These are phyloP conservation scores for Colletotrichum tamarilloi DNA, from an alignment of 2,329 filamentous ascomycete species.

Conservation along the genomic window DNA sequence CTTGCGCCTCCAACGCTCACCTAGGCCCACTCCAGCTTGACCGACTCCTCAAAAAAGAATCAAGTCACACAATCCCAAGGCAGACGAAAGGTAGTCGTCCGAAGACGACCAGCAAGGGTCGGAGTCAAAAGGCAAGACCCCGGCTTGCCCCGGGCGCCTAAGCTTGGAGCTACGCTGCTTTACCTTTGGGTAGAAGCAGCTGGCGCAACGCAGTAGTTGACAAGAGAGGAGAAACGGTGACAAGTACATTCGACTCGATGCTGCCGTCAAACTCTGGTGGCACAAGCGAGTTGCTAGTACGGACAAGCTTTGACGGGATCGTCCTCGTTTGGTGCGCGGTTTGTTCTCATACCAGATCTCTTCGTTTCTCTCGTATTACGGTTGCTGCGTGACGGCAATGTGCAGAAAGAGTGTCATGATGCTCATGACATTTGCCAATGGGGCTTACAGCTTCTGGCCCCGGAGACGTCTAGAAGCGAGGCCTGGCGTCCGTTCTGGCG, in stretches of 20 bases:
- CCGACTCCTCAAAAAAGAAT: constrained; percentile 5
- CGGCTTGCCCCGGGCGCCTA: neutral
- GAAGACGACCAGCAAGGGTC: neutral
- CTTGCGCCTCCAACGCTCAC: constrained; percentile 25
- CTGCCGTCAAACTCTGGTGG: neutral
- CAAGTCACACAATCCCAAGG: constrained; percentile 1
- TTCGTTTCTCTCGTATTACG: neutral
- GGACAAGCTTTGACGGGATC: neutral
- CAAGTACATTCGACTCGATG: constrained; percentile 19
- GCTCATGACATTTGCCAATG: neutral
- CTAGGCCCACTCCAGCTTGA: constrained; percentile 19
- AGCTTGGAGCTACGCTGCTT: neutral
- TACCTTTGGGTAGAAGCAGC: neutral
- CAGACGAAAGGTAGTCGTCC: constrained; percentile 17
- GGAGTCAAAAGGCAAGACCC: neutral
- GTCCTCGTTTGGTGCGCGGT: neutral
- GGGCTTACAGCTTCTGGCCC: neutral
- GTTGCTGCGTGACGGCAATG: neutral
- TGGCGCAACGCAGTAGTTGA: neutral
- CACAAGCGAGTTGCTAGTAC: constrained; percentile 2
- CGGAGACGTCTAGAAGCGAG: constrained; percentile 16
- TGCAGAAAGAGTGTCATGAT: constrained; percentile 12
- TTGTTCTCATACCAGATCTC: neutral
- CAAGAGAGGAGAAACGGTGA: constrained; percentile 2
- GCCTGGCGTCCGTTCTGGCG: constrained; percentile 6